phyloP scores from a whole-genome alignment of 2,329 filamentous ascomycete genomes.

The Aurifilum marmelostoma region DNA sequence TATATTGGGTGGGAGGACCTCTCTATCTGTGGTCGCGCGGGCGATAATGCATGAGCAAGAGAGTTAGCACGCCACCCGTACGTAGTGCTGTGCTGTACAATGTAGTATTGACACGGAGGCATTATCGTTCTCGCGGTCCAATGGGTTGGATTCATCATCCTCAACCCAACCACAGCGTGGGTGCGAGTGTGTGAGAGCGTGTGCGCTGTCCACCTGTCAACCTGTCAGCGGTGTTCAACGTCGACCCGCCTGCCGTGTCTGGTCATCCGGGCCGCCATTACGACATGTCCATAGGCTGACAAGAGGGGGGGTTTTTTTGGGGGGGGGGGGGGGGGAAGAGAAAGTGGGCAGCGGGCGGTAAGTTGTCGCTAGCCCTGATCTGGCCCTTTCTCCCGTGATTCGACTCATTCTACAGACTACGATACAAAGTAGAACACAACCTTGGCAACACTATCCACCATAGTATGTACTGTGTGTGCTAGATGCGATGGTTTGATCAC shows the following conservation, averaged over 20 bases:
- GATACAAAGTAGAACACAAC: neutral
- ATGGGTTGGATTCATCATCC: neutral
- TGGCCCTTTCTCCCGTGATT: neutral
- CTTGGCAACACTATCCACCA: neutral
- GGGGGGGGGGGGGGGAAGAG: neutral
- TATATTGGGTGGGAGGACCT: neutral
- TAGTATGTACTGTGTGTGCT: neutral
- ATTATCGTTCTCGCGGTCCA: neutral
- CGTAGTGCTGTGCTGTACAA: neutral
- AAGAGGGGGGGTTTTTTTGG: neutral
- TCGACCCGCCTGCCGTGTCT: constrained; percentile 17
- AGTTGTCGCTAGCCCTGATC: neutral
- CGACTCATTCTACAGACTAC: neutral
- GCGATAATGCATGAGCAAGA: neutral
- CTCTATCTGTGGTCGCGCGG: too few relatives aligned
- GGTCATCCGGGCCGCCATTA: constrained; percentile 15
- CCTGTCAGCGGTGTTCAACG: neutral
- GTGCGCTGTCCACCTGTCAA: neutral
- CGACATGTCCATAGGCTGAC: constrained; percentile 9
- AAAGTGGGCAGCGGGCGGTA: neutral
- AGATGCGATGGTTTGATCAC: neutral
- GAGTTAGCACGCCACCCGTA: too few relatives aligned
- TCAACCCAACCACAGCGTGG: neutral
- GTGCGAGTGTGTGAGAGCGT: too few relatives aligned
- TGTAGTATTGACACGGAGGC: neutral